phyloP scores from a whole-genome alignment of 371 early-diverging fungal genomes.

The Homolaphlyctis polyrhiza region DNA sequence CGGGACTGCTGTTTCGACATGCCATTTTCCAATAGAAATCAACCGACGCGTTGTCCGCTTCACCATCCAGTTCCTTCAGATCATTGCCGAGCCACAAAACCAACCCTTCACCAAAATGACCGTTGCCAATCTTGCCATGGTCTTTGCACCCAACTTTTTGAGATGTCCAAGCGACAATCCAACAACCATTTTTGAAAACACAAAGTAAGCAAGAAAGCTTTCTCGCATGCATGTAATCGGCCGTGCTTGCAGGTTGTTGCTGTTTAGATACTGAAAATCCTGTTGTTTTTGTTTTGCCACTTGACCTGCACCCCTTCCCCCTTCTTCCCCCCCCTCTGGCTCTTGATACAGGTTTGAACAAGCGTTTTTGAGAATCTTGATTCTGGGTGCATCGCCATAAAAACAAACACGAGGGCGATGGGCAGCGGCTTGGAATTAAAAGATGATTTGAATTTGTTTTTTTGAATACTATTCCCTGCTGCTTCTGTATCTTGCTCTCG shows the following conservation, averaged over 20 bases:
- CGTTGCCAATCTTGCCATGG: constrained; percentile 86
- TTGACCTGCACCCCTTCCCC: background rate
- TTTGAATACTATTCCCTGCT: background rate
- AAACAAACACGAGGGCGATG: background rate
- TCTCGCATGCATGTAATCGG: background rate
- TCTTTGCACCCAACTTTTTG: constrained; percentile 93
- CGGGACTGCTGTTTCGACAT: too few species aligned
- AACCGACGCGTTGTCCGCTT: constrained; percentile 74
- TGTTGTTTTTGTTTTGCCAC: background rate
- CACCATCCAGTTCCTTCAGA: constrained; percentile 74
- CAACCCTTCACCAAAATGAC: constrained; percentile 81
- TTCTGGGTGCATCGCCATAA: constrained; percentile 5
- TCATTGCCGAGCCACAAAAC: constrained; percentile 67
- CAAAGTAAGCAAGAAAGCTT: constrained; percentile 75
- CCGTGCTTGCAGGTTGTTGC: too few species aligned
- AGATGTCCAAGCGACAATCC: constrained; percentile 80
- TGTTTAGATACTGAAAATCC: too few species aligned
- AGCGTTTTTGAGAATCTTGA: constrained; percentile 31
- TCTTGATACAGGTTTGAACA: constrained; percentile 38
- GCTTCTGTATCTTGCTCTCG: constrained; percentile 1
- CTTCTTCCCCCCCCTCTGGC: too few species aligned
- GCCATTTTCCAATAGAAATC: too few species aligned
- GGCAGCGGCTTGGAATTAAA: too few species aligned
- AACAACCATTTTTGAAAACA: constrained; percentile 72
- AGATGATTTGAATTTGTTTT: too few species aligned